Evolutionary conservation across 352 stramenopile genomes (phyloP).

Genomic region (Phytophthora melonis): DNA sequence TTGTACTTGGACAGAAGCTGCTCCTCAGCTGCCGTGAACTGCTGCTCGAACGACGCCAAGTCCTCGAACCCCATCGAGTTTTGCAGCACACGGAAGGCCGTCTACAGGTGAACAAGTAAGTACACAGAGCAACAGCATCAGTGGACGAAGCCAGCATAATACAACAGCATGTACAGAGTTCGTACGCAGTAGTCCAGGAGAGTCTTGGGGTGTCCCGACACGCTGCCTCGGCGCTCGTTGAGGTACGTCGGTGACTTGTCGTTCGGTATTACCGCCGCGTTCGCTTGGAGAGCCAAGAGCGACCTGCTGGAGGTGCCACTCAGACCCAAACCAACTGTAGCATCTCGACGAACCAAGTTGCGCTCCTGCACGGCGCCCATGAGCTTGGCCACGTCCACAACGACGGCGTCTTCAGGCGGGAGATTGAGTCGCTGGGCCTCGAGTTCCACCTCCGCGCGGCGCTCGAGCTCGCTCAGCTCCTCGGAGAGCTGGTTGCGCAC

Average conservation of each 20-base stretch:
- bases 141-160: background rate
- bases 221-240: background rate
- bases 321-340: conserved; percentile 6
- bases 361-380: conserved; percentile 68
- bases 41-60: conserved; percentile 48
- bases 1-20: conserved; percentile 77
- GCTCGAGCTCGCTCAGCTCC: conserved; percentile 70
- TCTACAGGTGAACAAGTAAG: conserved; percentile 19
- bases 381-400: conserved; percentile 69
- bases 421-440: conserved; percentile 68
- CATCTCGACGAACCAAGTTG: conserved; percentile 22
- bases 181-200: conserved; percentile 37
- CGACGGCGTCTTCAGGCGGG: conserved; percentile 68
- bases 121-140: background rate
- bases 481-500: conserved; percentile 59
- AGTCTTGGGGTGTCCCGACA: conserved; percentile 8
- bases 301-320: background rate
- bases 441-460: conserved; percentile 53
- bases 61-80: conserved; percentile 43
- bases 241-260: conserved; percentile 4
- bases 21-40: conserved; percentile 66
- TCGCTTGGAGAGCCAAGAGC: conserved; percentile 4
- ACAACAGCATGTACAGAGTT: background rate
- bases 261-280: background rate
- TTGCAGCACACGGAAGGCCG: conserved; percentile 65